Percentiles rank a stretch among this genome's conserved stretches.
Conservation (phyloP, 257 asterid genomes). For the Lantana camara region DNA sequence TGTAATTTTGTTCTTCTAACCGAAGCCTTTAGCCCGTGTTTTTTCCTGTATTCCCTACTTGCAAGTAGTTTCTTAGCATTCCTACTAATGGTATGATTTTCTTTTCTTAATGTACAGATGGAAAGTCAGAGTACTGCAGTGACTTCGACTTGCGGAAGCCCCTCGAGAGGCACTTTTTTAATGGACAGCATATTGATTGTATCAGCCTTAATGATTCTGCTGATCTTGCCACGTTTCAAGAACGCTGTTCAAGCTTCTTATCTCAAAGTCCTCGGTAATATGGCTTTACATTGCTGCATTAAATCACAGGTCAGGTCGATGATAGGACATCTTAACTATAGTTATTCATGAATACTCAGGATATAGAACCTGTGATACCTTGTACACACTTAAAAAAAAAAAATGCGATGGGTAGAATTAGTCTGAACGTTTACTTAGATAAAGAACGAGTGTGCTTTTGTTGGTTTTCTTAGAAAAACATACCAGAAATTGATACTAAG, state of each 20-base stretch:
- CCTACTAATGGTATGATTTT: conserved; percentile 18
- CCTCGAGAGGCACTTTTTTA: conserved; percentile 72
- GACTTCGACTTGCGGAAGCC: conserved; percentile 95
- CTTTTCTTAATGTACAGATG: conserved; percentile 61
- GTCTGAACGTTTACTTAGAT: neutral
- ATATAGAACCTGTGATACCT: neutral
- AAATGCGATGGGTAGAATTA: neutral
- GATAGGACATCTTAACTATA: neutral
- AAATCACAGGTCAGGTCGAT: neutral
- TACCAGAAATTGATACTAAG: neutral
- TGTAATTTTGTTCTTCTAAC: neutral
- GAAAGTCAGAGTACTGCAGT: conserved; percentile 74
- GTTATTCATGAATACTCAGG: neutral
- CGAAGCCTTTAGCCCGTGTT: neutral
- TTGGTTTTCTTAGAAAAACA: neutral
- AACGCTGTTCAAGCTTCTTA: conserved; percentile 74
- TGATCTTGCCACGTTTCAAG: conserved; percentile 60
- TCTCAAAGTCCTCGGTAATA: conserved; percentile 67
- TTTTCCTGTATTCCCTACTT: neutral
- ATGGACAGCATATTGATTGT: conserved; percentile 64
- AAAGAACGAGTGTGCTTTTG: neutral
- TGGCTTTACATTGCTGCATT: conserved; percentile 20
- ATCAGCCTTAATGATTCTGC: conserved; percentile 69
- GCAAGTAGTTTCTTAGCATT: neutral
- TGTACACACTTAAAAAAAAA: neutral